Conservation (phyloP, 2,329 filamentous ascomycete species). For the Ceratocystiopsis minuta region DNA sequence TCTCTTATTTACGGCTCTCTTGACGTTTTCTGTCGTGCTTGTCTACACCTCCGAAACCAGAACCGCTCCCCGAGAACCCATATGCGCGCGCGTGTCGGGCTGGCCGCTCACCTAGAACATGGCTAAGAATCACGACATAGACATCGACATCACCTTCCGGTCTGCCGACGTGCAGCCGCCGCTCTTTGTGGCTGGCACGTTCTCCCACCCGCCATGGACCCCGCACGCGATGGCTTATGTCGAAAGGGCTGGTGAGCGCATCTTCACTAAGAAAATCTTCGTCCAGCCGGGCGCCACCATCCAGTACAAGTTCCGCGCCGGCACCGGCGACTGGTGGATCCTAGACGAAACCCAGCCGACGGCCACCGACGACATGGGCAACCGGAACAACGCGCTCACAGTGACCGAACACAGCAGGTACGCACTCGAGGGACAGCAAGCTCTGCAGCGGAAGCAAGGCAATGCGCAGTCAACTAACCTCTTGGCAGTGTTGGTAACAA, state of each 20-base stretch:
- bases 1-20: no score
- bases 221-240: constrained; percentile 45
- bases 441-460: no score
- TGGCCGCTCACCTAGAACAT: no score
- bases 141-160: constrained; percentile 42
- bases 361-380: constrained; percentile 26
- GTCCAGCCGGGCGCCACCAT: constrained; percentile 39
- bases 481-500: neutral
- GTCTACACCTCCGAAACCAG: no score
- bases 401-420: constrained; percentile 12
- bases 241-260: constrained; percentile 31
- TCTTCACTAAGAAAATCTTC: constrained; percentile 39
- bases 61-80: neutral
- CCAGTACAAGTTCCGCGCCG: constrained; percentile 60
- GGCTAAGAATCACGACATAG: constrained; percentile 17
- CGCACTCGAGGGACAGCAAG: neutral
- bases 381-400: constrained; percentile 28
- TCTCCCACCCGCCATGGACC: constrained; percentile 49
- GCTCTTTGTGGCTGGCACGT: constrained; percentile 51
- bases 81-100: neutral
- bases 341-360: constrained; percentile 43
- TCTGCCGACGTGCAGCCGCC: constrained; percentile 44
- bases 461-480: no score
- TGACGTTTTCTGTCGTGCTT: neutral
- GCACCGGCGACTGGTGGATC: constrained; percentile 50